Percentiles rank a stretch among this genome's conserved stretches.
phyloP scores from a whole-genome alignment of 768 basidiomycete genomes.

The Pisolithus albus region DNA sequence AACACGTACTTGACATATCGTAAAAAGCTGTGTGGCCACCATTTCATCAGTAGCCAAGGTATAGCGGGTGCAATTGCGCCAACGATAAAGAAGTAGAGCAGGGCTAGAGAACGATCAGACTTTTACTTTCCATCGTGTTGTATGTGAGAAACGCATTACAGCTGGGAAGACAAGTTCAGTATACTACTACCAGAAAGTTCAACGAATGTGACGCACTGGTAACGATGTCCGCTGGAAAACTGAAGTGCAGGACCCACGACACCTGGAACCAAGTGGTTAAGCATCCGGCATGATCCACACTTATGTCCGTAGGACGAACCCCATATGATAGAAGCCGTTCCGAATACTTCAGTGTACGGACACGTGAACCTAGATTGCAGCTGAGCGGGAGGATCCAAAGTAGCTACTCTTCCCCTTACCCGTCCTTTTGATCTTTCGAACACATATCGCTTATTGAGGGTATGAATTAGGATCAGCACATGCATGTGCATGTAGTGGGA shows the following conservation, averaged over 20 bases:
- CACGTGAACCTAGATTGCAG: conserved; percentile 50
- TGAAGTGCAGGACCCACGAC: conserved; percentile 72
- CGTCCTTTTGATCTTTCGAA: conserved; percentile 34
- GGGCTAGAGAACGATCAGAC: conserved; percentile 34
- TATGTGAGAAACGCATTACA: conserved; percentile 13
- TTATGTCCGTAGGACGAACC: conserved; percentile 22
- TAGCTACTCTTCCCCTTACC: conserved; percentile 8
- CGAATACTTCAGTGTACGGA: conserved; percentile 65
- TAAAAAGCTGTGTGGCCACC: conserved; percentile 55
- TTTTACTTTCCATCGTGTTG: not conserved
- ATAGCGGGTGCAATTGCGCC: conserved; percentile 61
- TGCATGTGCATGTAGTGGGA: not conserved
- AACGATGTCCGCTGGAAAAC: conserved; percentile 61
- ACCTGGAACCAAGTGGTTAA: conserved; percentile 36
- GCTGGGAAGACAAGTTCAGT: conserved; percentile 12
- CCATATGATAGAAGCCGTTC: conserved; percentile 75
- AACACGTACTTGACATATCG: conserved; percentile 60
- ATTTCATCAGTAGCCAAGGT: conserved; percentile 54
- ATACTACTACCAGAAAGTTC: not conserved
- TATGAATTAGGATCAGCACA: not conserved
- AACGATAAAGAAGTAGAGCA: conserved; percentile 69
- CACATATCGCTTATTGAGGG: conserved; percentile 41
- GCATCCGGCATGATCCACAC: conserved; percentile 2
- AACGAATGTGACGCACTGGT: conserved; percentile 35
- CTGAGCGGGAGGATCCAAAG: not conserved